These are phyloP conservation scores for Cordyceps militaris DNA, from an alignment of 2,329 filamentous ascomycete genomes.

Conservation along the genomic window DNA sequence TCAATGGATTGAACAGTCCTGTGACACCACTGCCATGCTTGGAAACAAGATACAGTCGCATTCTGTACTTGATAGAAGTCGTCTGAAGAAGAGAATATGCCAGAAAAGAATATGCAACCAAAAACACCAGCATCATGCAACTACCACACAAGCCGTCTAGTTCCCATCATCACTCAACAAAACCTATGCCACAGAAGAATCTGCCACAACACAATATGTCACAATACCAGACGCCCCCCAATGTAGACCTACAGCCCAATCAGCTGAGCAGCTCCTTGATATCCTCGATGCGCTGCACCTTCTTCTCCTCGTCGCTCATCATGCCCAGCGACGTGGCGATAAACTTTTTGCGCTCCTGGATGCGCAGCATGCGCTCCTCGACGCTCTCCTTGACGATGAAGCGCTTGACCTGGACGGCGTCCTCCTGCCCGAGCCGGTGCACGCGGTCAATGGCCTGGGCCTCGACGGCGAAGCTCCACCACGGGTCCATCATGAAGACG, in stretches of 20 bases:
- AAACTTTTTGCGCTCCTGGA: constrained; percentile 95
- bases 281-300: constrained; percentile 82
- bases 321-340: constrained; percentile 92
- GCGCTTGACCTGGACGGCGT: constrained; percentile 75
- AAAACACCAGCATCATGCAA: too few relatives aligned
- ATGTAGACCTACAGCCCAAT: background rate
- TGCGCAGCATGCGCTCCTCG: constrained; percentile 86
- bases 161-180: background rate
- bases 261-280: constrained; percentile 79
- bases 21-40: too few relatives aligned
- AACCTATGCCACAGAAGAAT: background rate
- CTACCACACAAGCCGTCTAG: background rate
- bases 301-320: constrained; percentile 92
- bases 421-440: constrained; percentile 90
- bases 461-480: constrained; percentile 98
- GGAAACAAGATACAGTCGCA: background rate
- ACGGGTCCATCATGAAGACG: constrained; percentile 99
- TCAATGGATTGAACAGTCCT: background rate
- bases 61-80: background rate
- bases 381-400: constrained; percentile 90
- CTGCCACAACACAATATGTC: background rate
- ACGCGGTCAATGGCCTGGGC: constrained; percentile 96
- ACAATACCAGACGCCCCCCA: background rate
- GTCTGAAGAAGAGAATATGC: too few relatives aligned
- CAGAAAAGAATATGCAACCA: too few relatives aligned